phyloP scores from a whole-genome alignment of 1,284 basidiomycete genomes.

The Naganishia cerealis region DNA sequence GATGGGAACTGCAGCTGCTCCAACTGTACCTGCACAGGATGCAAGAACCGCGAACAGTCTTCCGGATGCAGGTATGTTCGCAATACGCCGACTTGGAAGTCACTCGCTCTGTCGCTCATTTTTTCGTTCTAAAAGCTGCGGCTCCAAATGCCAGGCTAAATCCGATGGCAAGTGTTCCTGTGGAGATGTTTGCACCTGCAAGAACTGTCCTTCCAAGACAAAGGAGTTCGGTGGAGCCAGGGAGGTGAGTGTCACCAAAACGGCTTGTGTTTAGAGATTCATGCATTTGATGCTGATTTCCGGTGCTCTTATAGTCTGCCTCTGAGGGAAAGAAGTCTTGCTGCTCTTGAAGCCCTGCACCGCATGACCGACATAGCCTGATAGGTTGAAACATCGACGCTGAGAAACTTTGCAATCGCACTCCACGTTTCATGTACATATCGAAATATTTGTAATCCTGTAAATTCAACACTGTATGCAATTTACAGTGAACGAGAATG shows the following conservation, averaged over 20 bases:
- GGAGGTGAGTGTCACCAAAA: constrained; percentile 6
- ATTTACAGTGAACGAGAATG: too few relatives aligned
- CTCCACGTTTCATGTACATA: too few relatives aligned
- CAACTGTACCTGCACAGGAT: constrained; percentile 16
- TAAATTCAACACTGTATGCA: too few relatives aligned
- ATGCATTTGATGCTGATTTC: neutral
- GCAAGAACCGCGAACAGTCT: constrained; percentile 12
- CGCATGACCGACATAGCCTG: neutral
- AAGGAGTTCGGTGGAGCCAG: constrained; percentile 9
- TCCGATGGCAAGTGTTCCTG: constrained; percentile 22
- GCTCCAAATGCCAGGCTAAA: constrained; percentile 25
- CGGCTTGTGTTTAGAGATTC: too few relatives aligned
- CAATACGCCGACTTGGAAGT: neutral
- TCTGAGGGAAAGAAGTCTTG: constrained; percentile 27
- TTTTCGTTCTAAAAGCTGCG: constrained; percentile 4
- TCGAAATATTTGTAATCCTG: too few relatives aligned
- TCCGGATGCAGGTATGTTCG: constrained; percentile 25
- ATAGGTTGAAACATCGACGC: neutral
- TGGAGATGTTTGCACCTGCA: constrained; percentile 19
- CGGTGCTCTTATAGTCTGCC: constrained; percentile 1
- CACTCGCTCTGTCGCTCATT: neutral
- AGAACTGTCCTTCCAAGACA: constrained; percentile 26
- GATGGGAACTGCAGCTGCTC: constrained; percentile 19
- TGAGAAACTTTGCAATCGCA: neutral
- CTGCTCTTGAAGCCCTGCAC: constrained; percentile 1